Percentiles rank a stretch among this genome's conserved stretches.
phyloP scores from a whole-genome alignment of 2,329 filamentous ascomycete species.

The Gnomoniopsis smithogilvyi region DNA sequence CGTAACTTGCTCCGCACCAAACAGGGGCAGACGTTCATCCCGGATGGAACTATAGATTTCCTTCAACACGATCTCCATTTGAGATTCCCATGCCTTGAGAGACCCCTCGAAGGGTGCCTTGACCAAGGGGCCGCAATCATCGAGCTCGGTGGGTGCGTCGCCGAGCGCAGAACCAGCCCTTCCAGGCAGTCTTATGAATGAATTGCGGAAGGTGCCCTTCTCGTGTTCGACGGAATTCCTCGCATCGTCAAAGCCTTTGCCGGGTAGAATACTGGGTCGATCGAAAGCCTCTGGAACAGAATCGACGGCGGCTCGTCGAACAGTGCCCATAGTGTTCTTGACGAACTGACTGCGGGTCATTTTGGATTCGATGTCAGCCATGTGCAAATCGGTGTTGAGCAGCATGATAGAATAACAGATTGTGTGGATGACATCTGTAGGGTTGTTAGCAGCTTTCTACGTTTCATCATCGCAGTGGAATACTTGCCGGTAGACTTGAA shows the following conservation, averaged over 20 bases:
- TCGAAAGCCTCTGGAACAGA: slow-evolving; percentile 66
- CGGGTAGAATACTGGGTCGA: slow-evolving; percentile 52
- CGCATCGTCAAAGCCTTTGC: slow-evolving; percentile 28
- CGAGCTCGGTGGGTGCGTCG: slow-evolving; percentile 36
- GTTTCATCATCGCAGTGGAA: not conserved
- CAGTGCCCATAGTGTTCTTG: slow-evolving; percentile 92
- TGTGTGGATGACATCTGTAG: slow-evolving; percentile 85
- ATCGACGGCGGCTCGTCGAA: slow-evolving; percentile 72
- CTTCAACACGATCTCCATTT: slow-evolving; percentile 87
- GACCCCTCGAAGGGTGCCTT: slow-evolving; percentile 72
- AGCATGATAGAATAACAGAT: slow-evolving; percentile 96
- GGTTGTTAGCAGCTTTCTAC: slow-evolving; percentile 28
- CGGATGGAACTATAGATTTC: slow-evolving; percentile 89
- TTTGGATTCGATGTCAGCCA: slow-evolving; percentile 92
- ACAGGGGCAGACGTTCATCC: slow-evolving; percentile 79
- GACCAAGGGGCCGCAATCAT: slow-evolving; percentile 73
- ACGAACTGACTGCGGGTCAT: slow-evolving; percentile 96
- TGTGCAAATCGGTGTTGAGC: slow-evolving; percentile 90
- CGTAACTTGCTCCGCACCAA: slow-evolving; percentile 60
- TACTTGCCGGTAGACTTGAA: slow-evolving; percentile 80
- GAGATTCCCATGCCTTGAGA: slow-evolving; percentile 78
- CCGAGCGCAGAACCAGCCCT: slow-evolving; percentile 42
- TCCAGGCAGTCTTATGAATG: slow-evolving; percentile 46
- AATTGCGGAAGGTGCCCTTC: slow-evolving; percentile 40
- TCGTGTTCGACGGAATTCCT: slow-evolving; percentile 34